Evolutionary conservation across 1,139 yeast species (phyloP).

Genomic region (Hyphopichia buzzinii): DNA sequence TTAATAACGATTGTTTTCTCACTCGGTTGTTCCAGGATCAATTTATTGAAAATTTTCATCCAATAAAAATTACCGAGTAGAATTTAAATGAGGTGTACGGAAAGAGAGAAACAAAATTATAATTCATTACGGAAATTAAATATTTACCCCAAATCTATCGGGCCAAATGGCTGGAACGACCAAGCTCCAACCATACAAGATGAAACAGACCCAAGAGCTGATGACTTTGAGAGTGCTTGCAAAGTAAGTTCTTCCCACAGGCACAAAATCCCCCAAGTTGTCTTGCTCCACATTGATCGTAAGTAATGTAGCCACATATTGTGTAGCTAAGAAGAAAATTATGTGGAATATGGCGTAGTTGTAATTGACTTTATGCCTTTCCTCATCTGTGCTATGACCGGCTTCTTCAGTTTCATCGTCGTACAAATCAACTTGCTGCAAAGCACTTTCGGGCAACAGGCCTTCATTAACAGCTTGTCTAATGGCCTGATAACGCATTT

Average conservation of each 20-base stretch:
- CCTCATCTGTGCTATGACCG: slow-evolving; percentile 51
- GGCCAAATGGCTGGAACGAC: slow-evolving; percentile 90
- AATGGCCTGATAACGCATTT: slow-evolving; percentile 84
- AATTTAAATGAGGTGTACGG: too few relatives aligned
- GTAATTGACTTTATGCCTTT: slow-evolving; percentile 68
- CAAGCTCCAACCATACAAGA: slow-evolving; percentile 85
- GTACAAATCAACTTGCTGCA: slow-evolving; percentile 65
- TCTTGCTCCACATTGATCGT: slow-evolving; percentile 90
- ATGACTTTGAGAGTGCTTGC: slow-evolving; percentile 92
- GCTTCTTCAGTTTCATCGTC: slow-evolving; percentile 44
- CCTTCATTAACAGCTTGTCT: slow-evolving; percentile 95
- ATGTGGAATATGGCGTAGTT: slow-evolving; percentile 87
- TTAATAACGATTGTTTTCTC: neutral
- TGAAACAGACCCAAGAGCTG: slow-evolving; percentile 89
- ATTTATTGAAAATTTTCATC: neutral
- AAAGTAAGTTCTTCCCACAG: slow-evolving; percentile 96
- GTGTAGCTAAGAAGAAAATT: slow-evolving; percentile 92
- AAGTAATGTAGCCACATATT: slow-evolving; percentile 90
- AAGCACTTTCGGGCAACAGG: slow-evolving; percentile 88
- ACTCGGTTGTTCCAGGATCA: neutral
- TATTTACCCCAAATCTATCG: slow-evolving; percentile 61
- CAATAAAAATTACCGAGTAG: neutral
- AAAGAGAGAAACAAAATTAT: too few relatives aligned
- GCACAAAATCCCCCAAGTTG: slow-evolving; percentile 84
- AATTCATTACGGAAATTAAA: too few relatives aligned